Evolutionary conservation across 2,329 filamentous ascomycete genomes (phyloP).

Genomic region (Aspergillus pseudotamarii): DNA sequence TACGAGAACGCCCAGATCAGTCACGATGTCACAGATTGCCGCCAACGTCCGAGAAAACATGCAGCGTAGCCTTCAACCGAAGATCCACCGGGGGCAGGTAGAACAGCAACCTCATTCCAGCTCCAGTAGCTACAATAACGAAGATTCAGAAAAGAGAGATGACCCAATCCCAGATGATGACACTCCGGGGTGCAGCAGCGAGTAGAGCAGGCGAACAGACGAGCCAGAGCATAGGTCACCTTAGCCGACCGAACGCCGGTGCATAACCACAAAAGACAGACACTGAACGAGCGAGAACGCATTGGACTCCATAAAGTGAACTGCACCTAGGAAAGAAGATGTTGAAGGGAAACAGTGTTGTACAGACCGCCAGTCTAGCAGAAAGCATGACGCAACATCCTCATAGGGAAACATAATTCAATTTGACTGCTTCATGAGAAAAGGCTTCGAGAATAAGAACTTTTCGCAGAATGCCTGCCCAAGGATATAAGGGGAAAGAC

Average conservation of each 20-base stretch:
- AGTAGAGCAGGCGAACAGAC: constrained; percentile 12
- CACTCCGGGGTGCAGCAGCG: constrained; percentile 8
- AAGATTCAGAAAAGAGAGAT: constrained; percentile 18
- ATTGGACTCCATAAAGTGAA: constrained; percentile 19
- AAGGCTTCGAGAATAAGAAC: constrained; percentile 36
- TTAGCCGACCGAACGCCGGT: constrained; percentile 8
- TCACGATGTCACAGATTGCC: constrained; percentile 12
- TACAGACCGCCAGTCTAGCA: constrained; percentile 40
- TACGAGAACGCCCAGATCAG: constrained; percentile 17
- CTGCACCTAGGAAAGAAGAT: constrained; percentile 26
- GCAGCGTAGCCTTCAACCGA: constrained; percentile 19
- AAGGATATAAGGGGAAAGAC: constrained; percentile 39
- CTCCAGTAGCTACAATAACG: constrained; percentile 27
- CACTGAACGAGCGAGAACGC: constrained; percentile 18
- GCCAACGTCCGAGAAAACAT: constrained; percentile 9
- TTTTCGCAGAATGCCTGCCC: constrained; percentile 51
- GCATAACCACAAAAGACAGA: constrained; percentile 13
- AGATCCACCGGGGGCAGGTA: neutral
- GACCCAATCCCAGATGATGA: constrained; percentile 6
- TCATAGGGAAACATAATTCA: constrained; percentile 39
- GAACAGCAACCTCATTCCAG: constrained; percentile 16
- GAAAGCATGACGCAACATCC: constrained; percentile 36
- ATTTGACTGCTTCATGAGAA: constrained; percentile 41
- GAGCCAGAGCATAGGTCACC: neutral
- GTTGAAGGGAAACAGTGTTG: constrained; percentile 32